phyloP scores from a whole-genome alignment of 352 stramenopile species.

The Saprolegnia parasitica region DNA sequence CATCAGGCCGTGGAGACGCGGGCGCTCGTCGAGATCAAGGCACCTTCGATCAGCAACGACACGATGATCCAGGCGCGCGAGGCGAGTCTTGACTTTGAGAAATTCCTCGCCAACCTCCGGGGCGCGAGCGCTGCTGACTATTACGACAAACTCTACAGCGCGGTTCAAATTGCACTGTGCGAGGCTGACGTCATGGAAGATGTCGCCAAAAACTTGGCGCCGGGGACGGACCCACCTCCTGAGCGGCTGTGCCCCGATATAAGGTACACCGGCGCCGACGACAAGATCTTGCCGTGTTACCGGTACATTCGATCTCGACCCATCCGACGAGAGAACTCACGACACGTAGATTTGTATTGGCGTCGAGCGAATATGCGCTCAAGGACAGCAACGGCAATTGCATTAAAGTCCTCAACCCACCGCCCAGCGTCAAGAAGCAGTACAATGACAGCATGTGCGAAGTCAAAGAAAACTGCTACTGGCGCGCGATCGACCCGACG shows the following conservation, averaged over 20 bases:
- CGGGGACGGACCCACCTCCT: no score
- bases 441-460: constrained; percentile 44
- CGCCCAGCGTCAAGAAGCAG: constrained; percentile 32
- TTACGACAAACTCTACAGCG: constrained; percentile 56
- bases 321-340: not conserved
- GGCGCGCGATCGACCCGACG: constrained; percentile 36
- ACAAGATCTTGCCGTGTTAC: constrained; percentile 26
- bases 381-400: constrained; percentile 38
- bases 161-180: constrained; percentile 50
- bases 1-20: no score
- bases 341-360: constrained; percentile 36
- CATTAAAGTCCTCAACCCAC: constrained; percentile 32
- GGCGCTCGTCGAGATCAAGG: not conserved
- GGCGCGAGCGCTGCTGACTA: constrained; percentile 48
- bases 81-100: not conserved
- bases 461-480: constrained; percentile 67
- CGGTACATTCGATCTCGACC: not conserved
- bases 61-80: not conserved
- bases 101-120: constrained; percentile 48
- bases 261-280: constrained; percentile 16
- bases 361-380: constrained; percentile 37
- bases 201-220: no score
- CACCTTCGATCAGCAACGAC: not conserved
- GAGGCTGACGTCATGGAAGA: constrained; percentile 36
- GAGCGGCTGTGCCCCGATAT: no score